Percentiles rank a stretch among this genome's conserved stretches.
Conservation (phyloP, 1,284 basidiomycete genomes). For the Ustilago sp. region DNA sequence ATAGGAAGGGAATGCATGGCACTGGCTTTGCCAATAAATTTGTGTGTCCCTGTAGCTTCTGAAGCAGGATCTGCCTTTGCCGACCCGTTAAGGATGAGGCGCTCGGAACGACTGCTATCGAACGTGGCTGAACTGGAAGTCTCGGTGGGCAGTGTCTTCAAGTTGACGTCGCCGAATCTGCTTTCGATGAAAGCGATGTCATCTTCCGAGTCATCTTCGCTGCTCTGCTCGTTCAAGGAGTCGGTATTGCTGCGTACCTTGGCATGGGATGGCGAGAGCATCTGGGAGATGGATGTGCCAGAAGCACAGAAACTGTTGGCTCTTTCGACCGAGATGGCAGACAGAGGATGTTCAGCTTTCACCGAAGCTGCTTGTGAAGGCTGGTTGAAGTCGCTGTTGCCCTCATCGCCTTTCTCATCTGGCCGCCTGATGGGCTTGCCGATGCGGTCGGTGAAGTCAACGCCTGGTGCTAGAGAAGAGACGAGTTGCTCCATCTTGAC, state of each 20-base stretch:
- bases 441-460: constrained; percentile 61
- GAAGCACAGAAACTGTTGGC: constrained; percentile 20
- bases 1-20: constrained; percentile 54
- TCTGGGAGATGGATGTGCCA: constrained; percentile 16
- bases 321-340: constrained; percentile 11
- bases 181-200: constrained; percentile 51
- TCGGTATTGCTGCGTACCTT: constrained; percentile 28
- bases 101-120: constrained; percentile 30
- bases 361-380: not conserved
- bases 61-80: not conserved
- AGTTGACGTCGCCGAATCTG: constrained; percentile 16
- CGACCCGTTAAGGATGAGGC: constrained; percentile 22
- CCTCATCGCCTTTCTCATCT: constrained; percentile 52
- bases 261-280: constrained; percentile 36
- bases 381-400: not conserved
- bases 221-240: constrained; percentile 4
- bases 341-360: not conserved
- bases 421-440: constrained; percentile 58
- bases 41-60: constrained; percentile 20
- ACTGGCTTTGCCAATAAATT: constrained; percentile 60
- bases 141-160: not conserved
- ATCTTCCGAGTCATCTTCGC: constrained; percentile 55
- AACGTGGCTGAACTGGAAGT: constrained; percentile 10
- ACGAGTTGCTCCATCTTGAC: constrained; percentile 59
- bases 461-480: constrained; percentile 52